Base-by-base conservation (phyloP, 192 early-diverging fungal species). In the Linnemannia elongata region DNA sequence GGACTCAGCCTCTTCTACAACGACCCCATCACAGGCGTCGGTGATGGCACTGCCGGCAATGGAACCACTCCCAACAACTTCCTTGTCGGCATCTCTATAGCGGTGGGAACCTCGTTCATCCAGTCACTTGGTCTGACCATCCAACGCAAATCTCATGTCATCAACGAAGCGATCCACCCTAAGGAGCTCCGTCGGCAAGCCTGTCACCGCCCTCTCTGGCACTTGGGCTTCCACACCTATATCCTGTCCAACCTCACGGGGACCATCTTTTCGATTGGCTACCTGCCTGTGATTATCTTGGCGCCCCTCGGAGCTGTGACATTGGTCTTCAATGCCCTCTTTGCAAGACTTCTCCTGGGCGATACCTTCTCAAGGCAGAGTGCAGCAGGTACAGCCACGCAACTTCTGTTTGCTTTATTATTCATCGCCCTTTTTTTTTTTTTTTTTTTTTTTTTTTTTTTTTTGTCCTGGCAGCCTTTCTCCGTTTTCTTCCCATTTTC, bases 61-160 rank as follows among this genome's bases (percentile, higher is more conserved):
- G 33, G 44, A 18, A 68, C 74, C 8, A 49, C 47, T 36, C 73
- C 77, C 9, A 72, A 90, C 49, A 78, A 85, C 49, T 87, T 87
- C 42, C 76, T 92, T 27, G 55, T 82, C 35, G 93, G 93, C 77
- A 92, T 94, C 60, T 82, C 90, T 20, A 92, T 95, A 44, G 91
- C 92, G 6, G 91, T 96, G 36, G 89, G 90, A 17, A 94, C 94
- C 38, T 94, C 93, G 6, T 85, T 94, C 69, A 94, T 94, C 35
- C 95, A 96, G 77, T 93, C 95, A 13, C 91, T 96, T 10, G 94
- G 94, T 15, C 89, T 96, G 83, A 93, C 95, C 18, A 90, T 96
- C 74, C 95, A 96, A 75, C 93, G 94, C 52, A 95, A 95, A 60
- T 94, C 94, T 0, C 94, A 96, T 87, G 83, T 94, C 45, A 86